phyloP scores from a whole-genome alignment of 2,329 filamentous ascomycete genomes.

The Laburnicola sp. region DNA sequence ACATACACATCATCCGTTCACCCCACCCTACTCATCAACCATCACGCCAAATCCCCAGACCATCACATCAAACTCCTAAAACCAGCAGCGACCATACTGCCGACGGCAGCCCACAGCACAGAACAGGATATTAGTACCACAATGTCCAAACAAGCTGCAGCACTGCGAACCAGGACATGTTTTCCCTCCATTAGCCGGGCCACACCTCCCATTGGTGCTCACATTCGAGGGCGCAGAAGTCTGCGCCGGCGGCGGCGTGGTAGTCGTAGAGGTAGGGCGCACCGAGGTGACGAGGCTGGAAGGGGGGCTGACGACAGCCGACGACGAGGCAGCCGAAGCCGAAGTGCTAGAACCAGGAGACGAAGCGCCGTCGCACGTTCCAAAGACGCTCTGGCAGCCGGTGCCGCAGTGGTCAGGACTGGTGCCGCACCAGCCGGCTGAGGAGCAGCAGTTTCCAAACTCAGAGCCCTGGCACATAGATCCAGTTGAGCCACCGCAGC shows the following conservation, averaged over 20 bases:
- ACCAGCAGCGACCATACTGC: too few species aligned
- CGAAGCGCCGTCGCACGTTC: conserved; percentile 24
- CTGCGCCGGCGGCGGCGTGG: not conserved
- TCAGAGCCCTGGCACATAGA: conserved; percentile 32
- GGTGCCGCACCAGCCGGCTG: conserved; percentile 47
- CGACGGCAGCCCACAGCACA: too few species aligned
- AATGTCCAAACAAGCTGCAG: too few species aligned
- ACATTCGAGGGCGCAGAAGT: conserved; percentile 1
- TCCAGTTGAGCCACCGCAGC: conserved; percentile 26
- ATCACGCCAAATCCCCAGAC: too few species aligned
- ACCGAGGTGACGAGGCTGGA: conserved; percentile 1
- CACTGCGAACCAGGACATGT: not conserved
- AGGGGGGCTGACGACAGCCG: not conserved
- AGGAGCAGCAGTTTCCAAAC: conserved; percentile 52
- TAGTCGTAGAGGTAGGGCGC: not conserved
- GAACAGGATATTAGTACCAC: too few species aligned
- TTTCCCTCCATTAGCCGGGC: not conserved
- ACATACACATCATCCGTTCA: too few species aligned
- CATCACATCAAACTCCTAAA: too few species aligned
- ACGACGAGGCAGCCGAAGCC: not conserved
- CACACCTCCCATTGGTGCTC: conserved; percentile 6
- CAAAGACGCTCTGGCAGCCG: conserved; percentile 39
- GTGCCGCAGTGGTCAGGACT: conserved; percentile 33
- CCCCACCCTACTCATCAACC: too few species aligned
- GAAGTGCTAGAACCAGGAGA: conserved; percentile 3